These are phyloP conservation scores for Exobasidium cylindrosporum DNA, from an alignment of 1,284 basidiomycete genomes.

Conservation along the genomic window DNA sequence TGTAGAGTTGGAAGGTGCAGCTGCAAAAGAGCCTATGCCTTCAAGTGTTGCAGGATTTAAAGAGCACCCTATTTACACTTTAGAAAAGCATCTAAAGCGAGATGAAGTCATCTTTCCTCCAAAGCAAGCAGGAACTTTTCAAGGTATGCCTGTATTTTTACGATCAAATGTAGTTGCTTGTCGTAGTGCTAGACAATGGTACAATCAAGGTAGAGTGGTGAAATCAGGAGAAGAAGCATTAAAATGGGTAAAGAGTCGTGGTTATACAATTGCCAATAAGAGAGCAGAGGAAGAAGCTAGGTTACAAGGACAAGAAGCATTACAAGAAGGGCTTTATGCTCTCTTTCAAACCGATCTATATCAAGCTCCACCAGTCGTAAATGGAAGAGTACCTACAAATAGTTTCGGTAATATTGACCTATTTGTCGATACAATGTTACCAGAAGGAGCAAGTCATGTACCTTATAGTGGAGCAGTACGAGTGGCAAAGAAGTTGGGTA, in stretches of 20 bases:
- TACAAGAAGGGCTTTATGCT: constrained; percentile 73
- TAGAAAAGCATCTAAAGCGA: constrained; percentile 81
- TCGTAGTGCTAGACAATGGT: constrained; percentile 91
- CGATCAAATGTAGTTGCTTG: constrained; percentile 76
- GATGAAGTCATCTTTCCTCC: constrained; percentile 82
- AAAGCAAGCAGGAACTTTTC: constrained; percentile 79
- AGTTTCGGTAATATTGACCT: constrained; percentile 96
- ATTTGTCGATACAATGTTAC: constrained; percentile 92
- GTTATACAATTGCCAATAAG: constrained; percentile 75
- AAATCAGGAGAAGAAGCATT: constrained; percentile 75
- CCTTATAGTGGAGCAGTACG: constrained; percentile 67
- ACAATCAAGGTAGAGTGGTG: constrained; percentile 77
- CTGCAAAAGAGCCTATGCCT: constrained; percentile 90
- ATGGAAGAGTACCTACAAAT: constrained; percentile 92
- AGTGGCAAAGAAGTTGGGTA: constrained; percentile 78
- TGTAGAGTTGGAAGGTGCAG: constrained; percentile 77
- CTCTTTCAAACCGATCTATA: constrained; percentile 81
- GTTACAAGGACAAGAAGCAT: constrained; percentile 55
- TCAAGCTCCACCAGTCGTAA: constrained; percentile 70
- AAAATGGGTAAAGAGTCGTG: constrained; percentile 83
- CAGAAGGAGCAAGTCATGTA: constrained; percentile 78
- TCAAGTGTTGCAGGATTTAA: constrained; percentile 87
- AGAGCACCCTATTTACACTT: constrained; percentile 87
- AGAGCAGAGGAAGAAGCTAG: constrained; percentile 76
- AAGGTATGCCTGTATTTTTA: constrained; percentile 88